Percentiles rank a stretch among this genome's conserved stretches.
Evolutionary conservation across 805 yeast species (phyloP).

Genomic region (Starmerella vaccinii): DNA sequence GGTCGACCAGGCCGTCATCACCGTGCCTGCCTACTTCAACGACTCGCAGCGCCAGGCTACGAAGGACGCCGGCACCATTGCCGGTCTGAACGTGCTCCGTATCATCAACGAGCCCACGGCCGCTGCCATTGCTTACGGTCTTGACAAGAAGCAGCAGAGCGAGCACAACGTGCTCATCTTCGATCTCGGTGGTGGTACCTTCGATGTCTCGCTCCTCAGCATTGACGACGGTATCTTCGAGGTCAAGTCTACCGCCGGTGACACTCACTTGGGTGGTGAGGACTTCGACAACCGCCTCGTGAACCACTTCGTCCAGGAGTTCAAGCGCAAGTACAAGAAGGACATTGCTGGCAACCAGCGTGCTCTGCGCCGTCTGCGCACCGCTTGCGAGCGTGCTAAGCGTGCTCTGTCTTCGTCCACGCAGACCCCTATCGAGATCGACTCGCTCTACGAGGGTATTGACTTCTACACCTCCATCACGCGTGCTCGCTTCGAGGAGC

Average conservation of each 20-base stretch:
- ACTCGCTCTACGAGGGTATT: slow-evolving; percentile 86
- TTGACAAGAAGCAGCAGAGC: slow-evolving; percentile 50
- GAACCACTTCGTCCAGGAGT: slow-evolving; percentile 84
- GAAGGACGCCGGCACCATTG: slow-evolving; percentile 93
- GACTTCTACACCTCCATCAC: slow-evolving; percentile 94
- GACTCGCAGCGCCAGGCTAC: slow-evolving; percentile 98
- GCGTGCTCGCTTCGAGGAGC: slow-evolving; percentile 95
- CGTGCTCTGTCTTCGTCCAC: slow-evolving; percentile 94
- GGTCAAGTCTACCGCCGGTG: slow-evolving; percentile 89
- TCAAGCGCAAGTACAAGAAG: slow-evolving; percentile 96
- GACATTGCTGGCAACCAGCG: slow-evolving; percentile 89
- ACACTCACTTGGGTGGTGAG: slow-evolving; percentile 96
- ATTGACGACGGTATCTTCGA: slow-evolving; percentile 95
- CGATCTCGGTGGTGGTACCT: slow-evolving; percentile 98
- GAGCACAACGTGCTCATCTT: slow-evolving; percentile 86
- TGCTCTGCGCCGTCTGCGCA: slow-evolving; percentile 96
- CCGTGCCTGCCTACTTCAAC: slow-evolving; percentile 95
- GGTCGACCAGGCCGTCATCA: slow-evolving; percentile 86
- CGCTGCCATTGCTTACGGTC: slow-evolving; percentile 98
- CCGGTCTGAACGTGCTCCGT: slow-evolving; percentile 89
- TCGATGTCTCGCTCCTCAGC: slow-evolving; percentile 88
- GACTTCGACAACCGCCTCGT: slow-evolving; percentile 96
- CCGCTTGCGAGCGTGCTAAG: slow-evolving; percentile 99
- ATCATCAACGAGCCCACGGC: slow-evolving; percentile 97
- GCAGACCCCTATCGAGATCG: slow-evolving; percentile 90